These are phyloP conservation scores for Gillenia trifoliata DNA, from an alignment of 306 rosid species.

Conservation along the genomic window DNA sequence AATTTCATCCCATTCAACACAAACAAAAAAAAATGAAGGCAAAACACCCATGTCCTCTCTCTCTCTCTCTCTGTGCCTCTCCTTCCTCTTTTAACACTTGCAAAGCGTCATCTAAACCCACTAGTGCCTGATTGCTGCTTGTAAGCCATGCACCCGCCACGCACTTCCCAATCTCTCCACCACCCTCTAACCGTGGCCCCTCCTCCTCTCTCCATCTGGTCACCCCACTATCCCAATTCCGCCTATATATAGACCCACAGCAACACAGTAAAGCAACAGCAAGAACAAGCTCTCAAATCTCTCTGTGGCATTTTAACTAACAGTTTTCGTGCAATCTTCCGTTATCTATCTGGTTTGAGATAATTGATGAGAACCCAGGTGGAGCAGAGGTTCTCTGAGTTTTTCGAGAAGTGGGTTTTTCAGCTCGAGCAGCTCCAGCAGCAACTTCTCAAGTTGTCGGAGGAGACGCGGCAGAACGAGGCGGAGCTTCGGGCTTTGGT, in stretches of 20 bases:
- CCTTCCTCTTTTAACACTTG: background rate
- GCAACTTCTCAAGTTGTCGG: constrained; percentile 21
- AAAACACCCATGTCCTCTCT: background rate
- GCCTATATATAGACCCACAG: background rate
- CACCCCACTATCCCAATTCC: background rate
- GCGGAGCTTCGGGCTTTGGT: constrained; percentile 29
- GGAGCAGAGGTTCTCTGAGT: constrained; percentile 40
- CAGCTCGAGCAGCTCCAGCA: constrained; percentile 39
- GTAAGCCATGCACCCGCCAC: constrained; percentile 53
- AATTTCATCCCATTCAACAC: background rate
- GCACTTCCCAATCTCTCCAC: constrained; percentile 1
- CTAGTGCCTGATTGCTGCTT: constrained; percentile 39
- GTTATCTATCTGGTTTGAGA: background rate
- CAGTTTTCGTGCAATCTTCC: background rate
- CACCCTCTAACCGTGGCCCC: constrained; percentile 36
- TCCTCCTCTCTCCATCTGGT: constrained; percentile 40
- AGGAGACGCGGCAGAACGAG: background rate
- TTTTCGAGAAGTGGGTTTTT: constrained; percentile 40
- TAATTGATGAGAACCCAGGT: constrained; percentile 31
- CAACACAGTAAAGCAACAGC: background rate
- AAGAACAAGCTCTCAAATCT: background rate
- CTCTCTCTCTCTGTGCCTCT: background rate
- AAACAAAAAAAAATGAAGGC: background rate
- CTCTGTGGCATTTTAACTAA: background rate
- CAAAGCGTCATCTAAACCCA: constrained; percentile 37